Base-by-base conservation (phyloP, 306 rosid species). In the Boehmeria nivea region DNA sequence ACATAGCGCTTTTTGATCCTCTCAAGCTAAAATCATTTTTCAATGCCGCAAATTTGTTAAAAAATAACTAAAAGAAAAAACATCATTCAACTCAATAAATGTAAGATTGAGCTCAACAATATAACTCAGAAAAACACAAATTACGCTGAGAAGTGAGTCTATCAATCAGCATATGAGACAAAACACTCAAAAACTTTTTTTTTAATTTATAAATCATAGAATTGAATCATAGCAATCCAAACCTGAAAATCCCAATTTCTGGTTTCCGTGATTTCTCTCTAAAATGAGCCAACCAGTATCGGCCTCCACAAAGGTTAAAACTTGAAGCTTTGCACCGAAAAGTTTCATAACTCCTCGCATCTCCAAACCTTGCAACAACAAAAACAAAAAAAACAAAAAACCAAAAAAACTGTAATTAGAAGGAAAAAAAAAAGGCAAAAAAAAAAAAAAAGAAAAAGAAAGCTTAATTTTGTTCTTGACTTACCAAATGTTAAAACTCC, bases 321-420 rank as follows among this genome's bases (percentile, higher is more conserved):
- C 14, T 37, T 19, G 74, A 69, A 54, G 20, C 47, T 26, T 34
- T 28, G 6, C 20, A 49, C 22, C 26, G 10, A 0, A 2, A 4
- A 37, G 23, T 16, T 25, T 8, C n/a, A 15, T 12, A 66, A 58
- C 27, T 58, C 39, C 25, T 58, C 4, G 51, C 63, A 43, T 42
- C 15, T 43, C 47, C 43, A 64, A 43, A 12, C 22, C 57, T 51
- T 26, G 73, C 23, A 54, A n/a, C 25, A 36, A 34, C 23, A 59
- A 43, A 23, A 12, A 12, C 26, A 59, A 23, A 51, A 4, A 8
- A 3, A 31, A 31, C n/a, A 43, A 13, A 51, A 26, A 13, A 34
- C 19, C 12, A 28, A 6, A n/a, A 8, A 26, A 33, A 4, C 45
- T 12, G 8, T 12, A 25, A 1, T 11, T 12, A 39, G 8, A 67